Evolutionary conservation across 768 basidiomycete species (phyloP).

Genomic region (Suillus paluster): DNA sequence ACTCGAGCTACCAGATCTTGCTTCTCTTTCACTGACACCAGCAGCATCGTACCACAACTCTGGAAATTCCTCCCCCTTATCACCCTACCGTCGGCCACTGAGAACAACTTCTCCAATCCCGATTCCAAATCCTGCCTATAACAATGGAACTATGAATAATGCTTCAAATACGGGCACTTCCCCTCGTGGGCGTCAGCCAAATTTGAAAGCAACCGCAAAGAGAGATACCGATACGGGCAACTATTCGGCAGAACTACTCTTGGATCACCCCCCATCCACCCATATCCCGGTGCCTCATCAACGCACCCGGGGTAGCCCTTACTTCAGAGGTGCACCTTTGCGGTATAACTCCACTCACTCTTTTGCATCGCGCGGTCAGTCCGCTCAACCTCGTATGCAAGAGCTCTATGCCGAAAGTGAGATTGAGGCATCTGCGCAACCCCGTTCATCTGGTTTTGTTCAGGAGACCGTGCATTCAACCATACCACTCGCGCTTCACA

Average conservation of each 20-base stretch:
- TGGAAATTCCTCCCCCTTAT: slow-evolving; percentile 46
- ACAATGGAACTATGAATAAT: slow-evolving; percentile 42
- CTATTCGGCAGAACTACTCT: slow-evolving; percentile 43
- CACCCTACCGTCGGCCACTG: slow-evolving; percentile 42
- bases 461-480: slow-evolving; percentile 65
- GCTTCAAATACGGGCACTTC: slow-evolving; percentile 40
- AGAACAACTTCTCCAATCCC: slow-evolving; percentile 54
- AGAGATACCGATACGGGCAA: slow-evolving; percentile 33
- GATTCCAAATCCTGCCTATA: slow-evolving; percentile 45
- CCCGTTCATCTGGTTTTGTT: slow-evolving; percentile 45
- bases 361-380: slow-evolving; percentile 40
- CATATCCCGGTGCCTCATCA: slow-evolving; percentile 44
- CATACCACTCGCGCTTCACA: slow-evolving; percentile 58
- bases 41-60: slow-evolving; percentile 40
- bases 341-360: slow-evolving; percentile 51
- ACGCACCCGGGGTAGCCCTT: slow-evolving; percentile 36
- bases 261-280: slow-evolving; percentile 48
- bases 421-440: slow-evolving; percentile 32
- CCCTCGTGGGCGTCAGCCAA: slow-evolving; percentile 37
- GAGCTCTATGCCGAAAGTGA: slow-evolving; percentile 47
- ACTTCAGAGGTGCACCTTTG: slow-evolving; percentile 39
- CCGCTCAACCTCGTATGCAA: slow-evolving; percentile 46
- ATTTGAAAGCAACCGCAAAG: slow-evolving; percentile 31
- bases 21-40: slow-evolving; percentile 51
- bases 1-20: slow-evolving; percentile 78